Base-by-base conservation (phyloP, 2,329 filamentous ascomycete species). In the Pleomassaria siparia region DNA sequence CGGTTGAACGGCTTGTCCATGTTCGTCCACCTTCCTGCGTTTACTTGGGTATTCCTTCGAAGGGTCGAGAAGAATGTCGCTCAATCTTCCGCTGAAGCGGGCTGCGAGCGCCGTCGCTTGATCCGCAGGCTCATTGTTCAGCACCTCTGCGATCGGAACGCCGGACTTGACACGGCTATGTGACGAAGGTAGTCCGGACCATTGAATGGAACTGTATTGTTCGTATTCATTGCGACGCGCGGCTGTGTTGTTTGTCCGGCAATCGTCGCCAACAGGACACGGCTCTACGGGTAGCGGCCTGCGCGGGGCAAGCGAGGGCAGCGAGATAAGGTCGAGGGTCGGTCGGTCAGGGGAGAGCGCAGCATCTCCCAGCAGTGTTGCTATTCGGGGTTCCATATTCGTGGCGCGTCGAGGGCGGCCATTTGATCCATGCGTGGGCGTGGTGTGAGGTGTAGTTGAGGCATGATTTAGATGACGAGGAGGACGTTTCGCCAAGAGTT, bases 91-190 rank as follows among this genome's bases (percentile, higher is more conserved):
- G 32, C 56, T 64, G 47, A 69, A 69, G 4, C 58, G 54, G 8
- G 56, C 54, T 15, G 55, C 41, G 7, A 43, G 44, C 30, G 50
- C 50, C 12, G 47, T 32, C 16, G 55, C 41, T 20, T 50, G 46
- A 4, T 46, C 26, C n/a, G 50, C 24, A n/a, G 58, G 59, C 13
- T 64, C 62, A 25, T 64, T 50, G 43, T 72, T 70, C 29, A 68
- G 45, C 2, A 71, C 67, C 44, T 63, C 63, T 25, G 66, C 66
- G 32, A 72, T 61, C 1, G 70, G 69, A 3, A 64, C 67, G 33
- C 60, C 52, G 7, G 69, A 58, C 28, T 65, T 60, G 25, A 50
- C 47, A 3, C 51, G 33, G 32, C 47, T 44, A 39, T 21, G 36
- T 36, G 33, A 22, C 9, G 46, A 35, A 26, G 39, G 44, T 13